Conservation (phyloP, 768 basidiomycete species). For the Tephrocybe sp. region DNA sequence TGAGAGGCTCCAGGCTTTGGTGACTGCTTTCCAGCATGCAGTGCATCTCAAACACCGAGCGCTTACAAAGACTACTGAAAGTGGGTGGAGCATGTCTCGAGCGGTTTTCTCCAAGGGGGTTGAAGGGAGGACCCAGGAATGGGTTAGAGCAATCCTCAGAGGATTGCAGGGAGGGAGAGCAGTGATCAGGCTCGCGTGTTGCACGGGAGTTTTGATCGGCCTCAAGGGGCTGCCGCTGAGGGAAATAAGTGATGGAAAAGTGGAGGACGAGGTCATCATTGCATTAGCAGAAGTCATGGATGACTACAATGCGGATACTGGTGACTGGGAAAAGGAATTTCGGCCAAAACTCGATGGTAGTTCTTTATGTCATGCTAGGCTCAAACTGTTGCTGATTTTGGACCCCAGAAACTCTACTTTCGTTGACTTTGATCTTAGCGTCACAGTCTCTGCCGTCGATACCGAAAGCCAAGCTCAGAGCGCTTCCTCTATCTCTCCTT, state of each 20-base stretch:
- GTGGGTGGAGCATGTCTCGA: slow-evolving; percentile 29
- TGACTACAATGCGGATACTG: slow-evolving; percentile 37
- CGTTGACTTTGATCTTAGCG: slow-evolving; percentile 53
- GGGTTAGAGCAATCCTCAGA: slow-evolving; percentile 50
- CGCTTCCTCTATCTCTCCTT: slow-evolving; percentile 54
- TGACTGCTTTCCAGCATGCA: slow-evolving; percentile 60
- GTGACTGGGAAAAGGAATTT: slow-evolving; percentile 71
- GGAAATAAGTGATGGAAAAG: slow-evolving; percentile 30
- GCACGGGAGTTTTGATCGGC: slow-evolving; percentile 64
- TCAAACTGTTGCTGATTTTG: slow-evolving; percentile 1
- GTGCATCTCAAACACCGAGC: slow-evolving; percentile 50
- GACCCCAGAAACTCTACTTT: slow-evolving; percentile 41
- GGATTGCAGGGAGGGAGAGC: slow-evolving; percentile 70
- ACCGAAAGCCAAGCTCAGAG: slow-evolving; percentile 52
- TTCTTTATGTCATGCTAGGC: slow-evolving; percentile 19
- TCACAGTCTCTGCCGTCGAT: slow-evolving; percentile 63
- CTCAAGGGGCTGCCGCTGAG: slow-evolving; percentile 49
- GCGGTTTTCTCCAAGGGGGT: slow-evolving; percentile 37
- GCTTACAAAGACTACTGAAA: slow-evolving; percentile 33
- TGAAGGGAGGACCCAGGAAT: slow-evolving; percentile 43
- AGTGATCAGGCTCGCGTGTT: slow-evolving; percentile 59
- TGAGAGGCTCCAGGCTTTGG: slow-evolving; percentile 47
- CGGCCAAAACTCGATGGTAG: slow-evolving; percentile 47
- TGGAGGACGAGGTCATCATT: slow-evolving; percentile 68
- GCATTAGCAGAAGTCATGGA: slow-evolving; percentile 78